phyloP scores from a whole-genome alignment of 148 eudicot species.

The Pharnaceum exiguum region DNA sequence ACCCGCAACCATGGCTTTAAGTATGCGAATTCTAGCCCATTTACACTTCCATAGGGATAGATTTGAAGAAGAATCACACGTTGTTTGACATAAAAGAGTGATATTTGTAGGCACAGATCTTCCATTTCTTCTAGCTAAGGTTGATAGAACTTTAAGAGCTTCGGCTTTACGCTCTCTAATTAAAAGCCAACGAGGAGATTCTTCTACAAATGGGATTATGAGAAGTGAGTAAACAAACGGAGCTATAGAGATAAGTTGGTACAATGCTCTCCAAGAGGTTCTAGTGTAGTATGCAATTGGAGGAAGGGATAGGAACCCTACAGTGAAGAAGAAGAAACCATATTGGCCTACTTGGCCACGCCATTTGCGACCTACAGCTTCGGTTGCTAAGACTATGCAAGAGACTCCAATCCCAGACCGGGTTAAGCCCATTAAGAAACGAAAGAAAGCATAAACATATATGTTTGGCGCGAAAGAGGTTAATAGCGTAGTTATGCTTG shows the following conservation, averaged over 20 bases:
- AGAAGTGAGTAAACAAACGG: conserved; percentile 29
- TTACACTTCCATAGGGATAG: conserved; percentile 28
- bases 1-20: conserved; percentile 32
- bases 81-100: not conserved
- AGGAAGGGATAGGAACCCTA: conserved; percentile 45
- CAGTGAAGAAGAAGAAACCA: conserved; percentile 51
- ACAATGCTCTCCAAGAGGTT: conserved; percentile 38
- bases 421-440: conserved; percentile 39
- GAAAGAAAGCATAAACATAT: conserved; percentile 36
- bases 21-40: conserved; percentile 38
- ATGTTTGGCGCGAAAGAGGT: conserved; percentile 47
- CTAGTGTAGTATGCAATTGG: conserved; percentile 35
- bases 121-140: conserved; percentile 22
- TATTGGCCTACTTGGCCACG: conserved; percentile 49
- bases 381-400: conserved; percentile 43
- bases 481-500: conserved; percentile 27
- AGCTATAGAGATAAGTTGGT: conserved; percentile 23
- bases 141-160: conserved; percentile 27
- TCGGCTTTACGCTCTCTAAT: conserved; percentile 32
- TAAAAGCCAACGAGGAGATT: conserved; percentile 61
- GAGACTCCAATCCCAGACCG: conserved; percentile 47
- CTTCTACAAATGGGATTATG: conserved; percentile 37
- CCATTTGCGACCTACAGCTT: conserved; percentile 45
- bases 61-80: not conserved
- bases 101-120: conserved; percentile 9